Percentiles rank a stretch among this genome's conserved stretches.
phyloP scores from a whole-genome alignment of 495 filamentous ascomycete species.

The Talaromyces thailandensis region DNA sequence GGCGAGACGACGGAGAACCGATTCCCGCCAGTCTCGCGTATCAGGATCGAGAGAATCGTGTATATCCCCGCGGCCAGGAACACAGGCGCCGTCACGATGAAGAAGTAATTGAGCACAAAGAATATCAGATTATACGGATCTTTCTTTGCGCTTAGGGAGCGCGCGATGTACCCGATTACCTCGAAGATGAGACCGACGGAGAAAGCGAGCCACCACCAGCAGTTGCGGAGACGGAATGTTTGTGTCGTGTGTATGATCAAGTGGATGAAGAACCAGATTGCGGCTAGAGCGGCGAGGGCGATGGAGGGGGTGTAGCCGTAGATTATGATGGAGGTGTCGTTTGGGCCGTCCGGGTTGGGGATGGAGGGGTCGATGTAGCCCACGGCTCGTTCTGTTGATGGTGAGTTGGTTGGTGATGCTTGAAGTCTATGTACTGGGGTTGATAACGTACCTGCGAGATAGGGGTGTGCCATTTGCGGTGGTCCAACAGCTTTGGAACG shows the following conservation, averaged over 20 bases:
- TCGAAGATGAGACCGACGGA: slow-evolving; percentile 43
- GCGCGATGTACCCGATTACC: slow-evolving; percentile 33
- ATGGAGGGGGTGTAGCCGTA: too few species aligned
- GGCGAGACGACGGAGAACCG: slow-evolving; percentile 14
- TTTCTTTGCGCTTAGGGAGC: slow-evolving; percentile 26
- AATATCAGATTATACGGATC: slow-evolving; percentile 41
- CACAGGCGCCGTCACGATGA: slow-evolving; percentile 48
- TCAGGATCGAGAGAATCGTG: slow-evolving; percentile 36
- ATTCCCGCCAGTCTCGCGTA: slow-evolving; percentile 15
- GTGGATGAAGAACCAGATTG: not conserved
- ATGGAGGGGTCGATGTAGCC: not conserved
- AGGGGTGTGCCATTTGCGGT: too few species aligned
- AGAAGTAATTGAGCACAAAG: slow-evolving; percentile 51
- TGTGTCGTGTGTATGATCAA: not conserved
- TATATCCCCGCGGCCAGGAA: slow-evolving; percentile 47
- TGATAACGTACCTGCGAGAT: too few species aligned
- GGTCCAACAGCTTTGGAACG: too few species aligned
- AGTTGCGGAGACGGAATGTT: not conserved
- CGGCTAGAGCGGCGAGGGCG: not conserved
- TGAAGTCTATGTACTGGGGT: too few species aligned
- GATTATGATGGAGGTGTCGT: not conserved
- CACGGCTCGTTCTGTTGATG: not conserved
- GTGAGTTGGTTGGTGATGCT: not conserved
- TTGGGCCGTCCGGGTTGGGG: not conserved
- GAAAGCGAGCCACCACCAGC: slow-evolving; percentile 23